A percentile compares a stretch with the other conserved stretches of the same genome.
phyloP scores from a whole-genome alignment of 768 basidiomycete genomes.

The Boletellus ananiceps region DNA sequence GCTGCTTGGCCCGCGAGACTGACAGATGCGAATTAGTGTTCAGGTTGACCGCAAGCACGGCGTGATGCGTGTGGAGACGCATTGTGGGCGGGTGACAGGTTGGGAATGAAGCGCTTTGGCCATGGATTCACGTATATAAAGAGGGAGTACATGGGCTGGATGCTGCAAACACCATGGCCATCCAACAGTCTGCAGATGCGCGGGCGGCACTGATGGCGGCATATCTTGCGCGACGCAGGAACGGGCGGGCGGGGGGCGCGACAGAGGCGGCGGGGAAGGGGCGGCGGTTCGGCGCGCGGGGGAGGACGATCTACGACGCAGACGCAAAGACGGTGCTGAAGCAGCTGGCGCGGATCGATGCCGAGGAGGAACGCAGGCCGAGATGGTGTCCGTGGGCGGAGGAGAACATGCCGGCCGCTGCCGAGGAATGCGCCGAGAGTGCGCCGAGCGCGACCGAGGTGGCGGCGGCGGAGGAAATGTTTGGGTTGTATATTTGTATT shows the following conservation, averaged over 20 bases:
- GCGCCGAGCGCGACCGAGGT: background rate
- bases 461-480: slow-evolving; percentile 31
- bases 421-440: background rate
- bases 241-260: slow-evolving; percentile 16
- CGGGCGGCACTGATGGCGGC: slow-evolving; percentile 29
- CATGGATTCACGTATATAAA: slow-evolving; percentile 22
- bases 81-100: too few species aligned
- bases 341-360: slow-evolving; percentile 19
- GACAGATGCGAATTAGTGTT: slow-evolving; percentile 22
- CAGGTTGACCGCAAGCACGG: slow-evolving; percentile 13
- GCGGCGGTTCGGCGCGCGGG: slow-evolving; percentile 11
- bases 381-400: background rate
- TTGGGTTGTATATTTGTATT: slow-evolving; percentile 37
- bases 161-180: slow-evolving; percentile 8
- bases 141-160: background rate
- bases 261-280: background rate
- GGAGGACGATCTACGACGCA: slow-evolving; percentile 30
- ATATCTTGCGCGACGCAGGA: slow-evolving; percentile 23
- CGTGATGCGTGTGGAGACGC: too few species aligned
- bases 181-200: slow-evolving; percentile 32
- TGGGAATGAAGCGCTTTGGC: slow-evolving; percentile 11
- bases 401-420: background rate
- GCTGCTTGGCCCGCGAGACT: slow-evolving; percentile 3
- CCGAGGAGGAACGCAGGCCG: slow-evolving; percentile 13
- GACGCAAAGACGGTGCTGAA: background rate